These are phyloP conservation scores for Phoenix dactylifera DNA, from an alignment of 176 grass and related monocot species.

Conservation along the genomic window DNA sequence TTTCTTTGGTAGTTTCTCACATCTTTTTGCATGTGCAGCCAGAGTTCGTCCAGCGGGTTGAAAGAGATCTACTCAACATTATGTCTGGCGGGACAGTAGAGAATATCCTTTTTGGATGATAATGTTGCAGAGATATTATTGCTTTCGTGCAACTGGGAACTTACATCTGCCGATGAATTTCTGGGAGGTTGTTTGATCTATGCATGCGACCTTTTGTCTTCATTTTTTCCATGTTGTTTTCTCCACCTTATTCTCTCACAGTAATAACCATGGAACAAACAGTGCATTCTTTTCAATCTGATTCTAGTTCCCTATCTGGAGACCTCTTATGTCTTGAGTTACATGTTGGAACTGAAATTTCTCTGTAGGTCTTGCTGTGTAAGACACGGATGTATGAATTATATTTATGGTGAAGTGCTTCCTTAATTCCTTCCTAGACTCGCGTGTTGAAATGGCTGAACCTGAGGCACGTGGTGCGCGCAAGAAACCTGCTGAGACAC, in stretches of 20 bases:
- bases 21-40: conserved; percentile 37
- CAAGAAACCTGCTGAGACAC: conserved; percentile 45
- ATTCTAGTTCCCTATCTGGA: not conserved
- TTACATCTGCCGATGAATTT: too few relatives aligned
- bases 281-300: not conserved
- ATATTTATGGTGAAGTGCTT: conserved; percentile 4
- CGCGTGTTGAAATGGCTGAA: conserved; percentile 33
- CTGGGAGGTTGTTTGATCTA: too few relatives aligned
- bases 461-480: conserved; percentile 30
- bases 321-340: too few relatives aligned
- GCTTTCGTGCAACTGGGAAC: too few relatives aligned
- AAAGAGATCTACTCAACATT: conserved; percentile 60
- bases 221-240: too few relatives aligned
- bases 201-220: too few relatives aligned
- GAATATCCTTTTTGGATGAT: conserved; percentile 52
- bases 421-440: conserved; percentile 34
- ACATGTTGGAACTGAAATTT: too few relatives aligned
- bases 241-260: too few relatives aligned
- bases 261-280: too few relatives aligned
- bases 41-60: conserved; percentile 66
- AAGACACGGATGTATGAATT: too few relatives aligned
- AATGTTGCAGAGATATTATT: not conserved
- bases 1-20: too few relatives aligned
- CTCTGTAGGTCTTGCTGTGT: too few relatives aligned
- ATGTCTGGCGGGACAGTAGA: conserved; percentile 50